Base-by-base conservation (phyloP, 2,329 filamentous ascomycete genomes). In the Kalmusia sp. region DNA sequence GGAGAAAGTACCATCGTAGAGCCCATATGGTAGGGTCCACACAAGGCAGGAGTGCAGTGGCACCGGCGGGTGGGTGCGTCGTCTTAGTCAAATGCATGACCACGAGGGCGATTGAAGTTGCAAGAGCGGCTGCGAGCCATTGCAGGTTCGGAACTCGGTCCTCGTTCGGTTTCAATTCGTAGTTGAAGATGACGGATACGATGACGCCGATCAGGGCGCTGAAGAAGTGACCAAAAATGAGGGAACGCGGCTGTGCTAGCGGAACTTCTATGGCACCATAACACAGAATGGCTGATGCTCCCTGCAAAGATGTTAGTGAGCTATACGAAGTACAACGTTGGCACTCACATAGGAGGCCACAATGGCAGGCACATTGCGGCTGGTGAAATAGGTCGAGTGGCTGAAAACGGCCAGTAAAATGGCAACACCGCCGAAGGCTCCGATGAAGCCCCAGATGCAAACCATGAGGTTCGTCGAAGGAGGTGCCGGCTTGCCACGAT, bases 61-160 rank as follows among this genome's bases (percentile, higher is more conserved):
- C 78, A 24, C 78, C 78, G 15, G 77, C 79, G 5, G 78, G 79
- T 14, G 79, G 79, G 54, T 81, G 78, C 1, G 78, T 75, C 3
- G 77, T 79, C 41, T 77, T 77, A 1, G 78, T 80, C 17, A 77
- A 55, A 44, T 76, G 73, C 78, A 80, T 81, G 24, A 77, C 74
- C n/a, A 77, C 63, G 9, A 75, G 72, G 1, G 77, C 75, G 17
- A 75, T 63, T 2, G 75, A 77, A 40, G 75, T 77, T 3, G 74
- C 74, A 0, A 79, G 61, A 3, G 75, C 71, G 15, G 72, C 77
- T 12, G 76, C 72, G 4, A 80, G 66, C 78, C 78, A 81, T 61
- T 72, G 67, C 0, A 78, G 65, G 1, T 51, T 57, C 21, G 68
- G 67, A 11, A 54, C 62, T 0, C 58, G 57, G 8, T 67, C 62